Evolutionary conservation across 2,329 filamentous ascomycete species (phyloP), one percentile per base, ranked within the genome.

Genomic region (Aspergillus proliferans): DNA sequence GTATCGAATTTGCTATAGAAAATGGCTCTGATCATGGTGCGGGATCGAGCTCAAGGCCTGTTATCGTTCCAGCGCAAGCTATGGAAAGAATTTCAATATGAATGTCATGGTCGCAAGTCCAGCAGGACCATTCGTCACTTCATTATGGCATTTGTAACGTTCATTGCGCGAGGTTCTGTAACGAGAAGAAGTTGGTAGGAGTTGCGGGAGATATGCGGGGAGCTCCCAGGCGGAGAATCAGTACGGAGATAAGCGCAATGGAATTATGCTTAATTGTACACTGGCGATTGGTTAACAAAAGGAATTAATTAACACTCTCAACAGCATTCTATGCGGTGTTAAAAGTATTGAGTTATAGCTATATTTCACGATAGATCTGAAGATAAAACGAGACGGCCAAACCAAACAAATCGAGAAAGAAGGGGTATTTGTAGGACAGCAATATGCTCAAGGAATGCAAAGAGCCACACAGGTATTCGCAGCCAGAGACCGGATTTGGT

Each of bases 1-100:
- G 79, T 79, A 61, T 85, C 81, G 62, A 85, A 85, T 60, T 81
- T 81, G 64, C 81, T 81, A 65, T 83, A 85, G 68, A 85, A 85
- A 51, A 85, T 81, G 43, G 81, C 78, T 59, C 81, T 79, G 58
- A 85, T 83, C 70, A 82, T 82, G 58, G 60, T 71, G 58, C 51
- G 45, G 12, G 6, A 38, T 22, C 26, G 8, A 21, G 9, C 10
- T 21, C 15, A 40, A 12, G 15, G 7, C 7, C 6, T 19, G 18
- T 19, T 40, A 40, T 12, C 38, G 15, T 40, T 12, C 19, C 38
- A 19, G 19, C 18, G 5, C 18, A 19, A 12, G n/a, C 34, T 38
- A 38, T n/a, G 18, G 18, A 38, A 19, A 15, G n/a, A 19, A 38
- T 19, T 19, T 4, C 34, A 38, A 21, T 14, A 10, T 40, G 9